Percentiles rank a stretch among this genome's conserved stretches.
Evolutionary conservation across 73 alveolate genomes (phyloP).

Genomic region (Loxodes magnus): DNA sequence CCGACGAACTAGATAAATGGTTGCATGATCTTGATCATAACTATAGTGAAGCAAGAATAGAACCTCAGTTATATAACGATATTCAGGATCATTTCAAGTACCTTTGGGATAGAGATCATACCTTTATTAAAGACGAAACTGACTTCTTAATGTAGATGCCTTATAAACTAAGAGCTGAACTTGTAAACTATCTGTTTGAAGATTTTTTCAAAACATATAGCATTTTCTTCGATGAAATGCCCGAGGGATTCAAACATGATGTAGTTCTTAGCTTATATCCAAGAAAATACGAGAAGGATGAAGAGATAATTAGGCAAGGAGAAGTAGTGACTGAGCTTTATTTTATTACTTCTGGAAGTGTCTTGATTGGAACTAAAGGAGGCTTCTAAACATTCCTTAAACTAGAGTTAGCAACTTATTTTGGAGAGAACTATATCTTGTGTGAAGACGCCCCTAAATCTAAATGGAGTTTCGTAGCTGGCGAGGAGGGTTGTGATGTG

Average conservation of each 20-base stretch:
- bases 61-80: neutral
- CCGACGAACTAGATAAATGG: constrained; percentile 7
- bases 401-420: too few relatives aligned
- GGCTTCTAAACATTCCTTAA: too few relatives aligned
- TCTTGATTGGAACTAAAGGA: too few relatives aligned
- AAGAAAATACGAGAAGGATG: too few relatives aligned
- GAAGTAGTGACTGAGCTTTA: too few relatives aligned
- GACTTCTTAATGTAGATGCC: neutral
- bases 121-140: neutral
- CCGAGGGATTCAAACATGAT: neutral
- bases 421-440: too few relatives aligned
- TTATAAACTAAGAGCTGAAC: neutral
- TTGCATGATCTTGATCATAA: neutral
- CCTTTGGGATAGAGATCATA: constrained; percentile 4
- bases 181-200: neutral
- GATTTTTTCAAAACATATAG: neutral
- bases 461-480: too few relatives aligned
- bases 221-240: neutral
- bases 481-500: too few relatives aligned
- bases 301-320: too few relatives aligned
- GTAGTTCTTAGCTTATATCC: neutral
- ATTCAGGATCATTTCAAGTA: neutral
- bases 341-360: too few relatives aligned
- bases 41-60: neutral
- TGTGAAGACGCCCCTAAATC: too few relatives aligned